Percentiles rank a stretch among this genome's conserved stretches.
phyloP scores from a whole-genome alignment of 768 basidiomycete species.

The Rhizopogon vesiculosus region DNA sequence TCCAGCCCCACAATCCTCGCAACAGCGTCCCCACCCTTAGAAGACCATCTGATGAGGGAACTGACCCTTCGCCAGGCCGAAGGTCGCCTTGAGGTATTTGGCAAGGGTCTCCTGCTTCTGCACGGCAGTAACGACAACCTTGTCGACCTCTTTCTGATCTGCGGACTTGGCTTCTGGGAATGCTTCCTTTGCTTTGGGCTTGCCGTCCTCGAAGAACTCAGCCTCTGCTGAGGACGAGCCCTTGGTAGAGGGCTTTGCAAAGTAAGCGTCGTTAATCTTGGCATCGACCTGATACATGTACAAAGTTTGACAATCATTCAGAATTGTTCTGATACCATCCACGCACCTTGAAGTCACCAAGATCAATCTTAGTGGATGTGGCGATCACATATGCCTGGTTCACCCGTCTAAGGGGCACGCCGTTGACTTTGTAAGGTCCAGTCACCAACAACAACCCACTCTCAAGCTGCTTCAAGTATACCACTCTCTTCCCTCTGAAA shows the following conservation, averaged over 20 bases:
- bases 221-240: constrained; percentile 80
- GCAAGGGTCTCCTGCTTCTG: constrained; percentile 88
- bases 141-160: constrained; percentile 89
- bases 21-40: constrained; percentile 37
- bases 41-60: constrained; percentile 93
- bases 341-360: constrained; percentile 69
- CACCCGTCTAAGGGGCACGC: constrained; percentile 95
- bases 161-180: constrained; percentile 83
- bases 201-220: constrained; percentile 95
- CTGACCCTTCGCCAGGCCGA: constrained; percentile 95
- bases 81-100: constrained; percentile 91
- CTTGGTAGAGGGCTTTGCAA: constrained; percentile 74
- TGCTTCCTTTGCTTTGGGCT: constrained; percentile 83
- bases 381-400: constrained; percentile 99
- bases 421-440: constrained; percentile 97
- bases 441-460: constrained; percentile 93
- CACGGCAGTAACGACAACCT: constrained; percentile 72
- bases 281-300: constrained; percentile 59
- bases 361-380: constrained; percentile 90
- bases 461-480: constrained; percentile 93
- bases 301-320: neutral
- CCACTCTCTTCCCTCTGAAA: constrained; percentile 97
- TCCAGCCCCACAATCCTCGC: constrained; percentile 11
- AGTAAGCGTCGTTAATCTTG: constrained; percentile 93
- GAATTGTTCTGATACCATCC: neutral